phyloP scores from a whole-genome alignment of 1,139 yeast genomes.

The Starmera stellimalicola region DNA sequence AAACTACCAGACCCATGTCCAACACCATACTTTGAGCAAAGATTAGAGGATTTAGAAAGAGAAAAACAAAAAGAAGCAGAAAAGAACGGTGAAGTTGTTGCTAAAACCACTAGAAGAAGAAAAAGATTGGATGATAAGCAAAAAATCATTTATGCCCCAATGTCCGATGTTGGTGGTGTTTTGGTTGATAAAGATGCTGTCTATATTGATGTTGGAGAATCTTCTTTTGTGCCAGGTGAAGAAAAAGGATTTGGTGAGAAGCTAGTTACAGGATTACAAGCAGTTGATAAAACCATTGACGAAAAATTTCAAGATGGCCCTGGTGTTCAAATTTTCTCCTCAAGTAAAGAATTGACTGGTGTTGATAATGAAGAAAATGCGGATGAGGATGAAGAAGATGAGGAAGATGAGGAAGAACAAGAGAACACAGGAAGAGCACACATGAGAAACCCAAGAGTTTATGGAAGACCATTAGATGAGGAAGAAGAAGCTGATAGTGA shows the following conservation, averaged over 20 bases:
- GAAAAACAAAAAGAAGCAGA: slow-evolving; percentile 57
- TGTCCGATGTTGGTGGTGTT: slow-evolving; percentile 99
- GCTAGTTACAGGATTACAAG: slow-evolving; percentile 73
- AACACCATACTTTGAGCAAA: slow-evolving; percentile 86
- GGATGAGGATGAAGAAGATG: slow-evolving; percentile 27
- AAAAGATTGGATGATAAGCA: slow-evolving; percentile 90
- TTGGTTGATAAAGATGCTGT: slow-evolving; percentile 96
- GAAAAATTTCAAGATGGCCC: slow-evolving; percentile 54
- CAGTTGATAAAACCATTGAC: slow-evolving; percentile 53
- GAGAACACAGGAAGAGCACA: slow-evolving; percentile 47
- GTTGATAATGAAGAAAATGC: slow-evolving; percentile 30
- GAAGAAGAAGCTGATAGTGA: slow-evolving; percentile 37
- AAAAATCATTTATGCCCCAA: slow-evolving; percentile 93
- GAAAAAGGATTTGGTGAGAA: slow-evolving; percentile 76
- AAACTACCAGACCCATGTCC: slow-evolving; percentile 98
- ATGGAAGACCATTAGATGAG: slow-evolving; percentile 47
- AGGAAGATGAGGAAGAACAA: slow-evolving; percentile 22
- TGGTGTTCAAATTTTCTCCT: slow-evolving; percentile 65
- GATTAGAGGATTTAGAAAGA: slow-evolving; percentile 68
- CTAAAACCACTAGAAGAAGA: slow-evolving; percentile 58
- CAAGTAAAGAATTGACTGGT: slow-evolving; percentile 40
- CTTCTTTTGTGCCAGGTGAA: slow-evolving; percentile 52
- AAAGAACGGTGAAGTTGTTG: slow-evolving; percentile 42
- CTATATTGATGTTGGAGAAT: slow-evolving; percentile 76
- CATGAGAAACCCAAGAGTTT: slow-evolving; percentile 50